Conservation (phyloP, 164 flowering plant species). For the Platanus orientalis region DNA sequence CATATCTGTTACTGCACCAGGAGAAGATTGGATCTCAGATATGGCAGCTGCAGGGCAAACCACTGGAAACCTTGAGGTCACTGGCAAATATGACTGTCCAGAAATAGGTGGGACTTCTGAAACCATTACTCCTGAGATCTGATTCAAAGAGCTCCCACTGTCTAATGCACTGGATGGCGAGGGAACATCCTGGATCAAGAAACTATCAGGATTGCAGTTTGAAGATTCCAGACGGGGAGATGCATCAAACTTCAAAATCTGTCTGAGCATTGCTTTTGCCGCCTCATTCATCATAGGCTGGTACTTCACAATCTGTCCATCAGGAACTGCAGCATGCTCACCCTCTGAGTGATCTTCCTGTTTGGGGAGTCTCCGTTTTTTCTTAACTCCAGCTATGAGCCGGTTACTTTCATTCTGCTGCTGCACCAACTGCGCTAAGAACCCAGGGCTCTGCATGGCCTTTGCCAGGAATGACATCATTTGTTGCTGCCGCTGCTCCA, state of each 20-base stretch:
- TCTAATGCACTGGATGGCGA: constrained; percentile 24
- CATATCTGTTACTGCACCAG: constrained; percentile 12
- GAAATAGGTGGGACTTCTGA: constrained; percentile 35
- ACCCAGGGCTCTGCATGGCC: constrained; percentile 70
- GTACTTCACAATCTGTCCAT: constrained; percentile 57
- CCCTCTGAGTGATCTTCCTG: constrained; percentile 31
- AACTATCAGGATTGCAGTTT: constrained; percentile 28
- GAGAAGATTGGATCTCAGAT: constrained; percentile 35
- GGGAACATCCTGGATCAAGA: constrained; percentile 33
- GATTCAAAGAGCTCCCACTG: constrained; percentile 29
- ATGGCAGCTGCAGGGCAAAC: constrained; percentile 8
- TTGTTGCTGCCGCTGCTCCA: constrained; percentile 74
- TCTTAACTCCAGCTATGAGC: constrained; percentile 36
- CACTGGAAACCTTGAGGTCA: constrained; percentile 17
- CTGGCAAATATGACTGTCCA: constrained; percentile 17
- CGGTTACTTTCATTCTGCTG: constrained; percentile 51
- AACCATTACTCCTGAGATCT: constrained; percentile 35
- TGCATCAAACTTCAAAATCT: constrained; percentile 42
- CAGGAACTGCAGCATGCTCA: constrained; percentile 16
- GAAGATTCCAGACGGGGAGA: constrained; percentile 32
- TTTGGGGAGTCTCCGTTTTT: constrained; percentile 60
- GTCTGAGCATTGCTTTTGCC: constrained; percentile 51
- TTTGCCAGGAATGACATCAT: constrained; percentile 84
- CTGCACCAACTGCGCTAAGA: constrained; percentile 59
- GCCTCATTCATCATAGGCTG: constrained; percentile 66